phyloP scores from a whole-genome alignment of 306 rosid genomes.

The Lathyrus aphaca region DNA sequence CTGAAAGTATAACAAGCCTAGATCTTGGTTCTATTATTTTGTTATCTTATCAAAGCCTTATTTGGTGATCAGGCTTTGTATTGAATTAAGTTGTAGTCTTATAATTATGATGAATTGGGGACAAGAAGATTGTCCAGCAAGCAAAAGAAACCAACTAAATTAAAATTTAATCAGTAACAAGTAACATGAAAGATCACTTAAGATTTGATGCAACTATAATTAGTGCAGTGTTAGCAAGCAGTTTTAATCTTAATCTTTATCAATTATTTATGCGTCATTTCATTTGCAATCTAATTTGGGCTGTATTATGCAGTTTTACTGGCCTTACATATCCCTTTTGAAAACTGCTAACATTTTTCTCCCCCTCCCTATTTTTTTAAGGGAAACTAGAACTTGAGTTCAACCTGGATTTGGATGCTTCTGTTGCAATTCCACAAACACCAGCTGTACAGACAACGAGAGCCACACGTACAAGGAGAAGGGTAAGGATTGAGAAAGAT shows the following conservation, averaged over 20 bases:
- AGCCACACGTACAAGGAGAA: constrained; percentile 61
- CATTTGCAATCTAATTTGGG: constrained; percentile 16
- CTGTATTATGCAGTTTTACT: constrained; percentile 10
- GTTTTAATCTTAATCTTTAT: constrained; percentile 3
- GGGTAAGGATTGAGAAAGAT: constrained; percentile 61
- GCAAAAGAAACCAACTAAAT: constrained; percentile 10
- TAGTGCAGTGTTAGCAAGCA: constrained; percentile 19
- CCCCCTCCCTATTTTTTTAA: constrained; percentile 26
- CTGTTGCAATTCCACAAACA: constrained; percentile 57
- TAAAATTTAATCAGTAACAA: not conserved
- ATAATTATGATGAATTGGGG: not conserved
- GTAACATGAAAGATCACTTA: constrained; percentile 1
- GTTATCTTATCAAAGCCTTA: not conserved
- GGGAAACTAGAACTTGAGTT: constrained; percentile 57
- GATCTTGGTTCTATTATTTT: constrained; percentile 4
- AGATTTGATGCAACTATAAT: not conserved
- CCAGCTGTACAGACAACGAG: constrained; percentile 59
- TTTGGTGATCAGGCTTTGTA: not conserved
- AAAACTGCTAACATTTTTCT: constrained; percentile 27
- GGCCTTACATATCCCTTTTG: not conserved
- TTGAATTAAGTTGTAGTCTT: not conserved
- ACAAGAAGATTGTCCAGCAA: constrained; percentile 1
- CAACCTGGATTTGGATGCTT: constrained; percentile 53
- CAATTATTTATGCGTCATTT: constrained; percentile 4
- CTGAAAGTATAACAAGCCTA: constrained; percentile 5